These are phyloP conservation scores for Ophiostoma perfectum DNA, from an alignment of 2,329 filamentous ascomycete genomes.

Conservation along the genomic window DNA sequence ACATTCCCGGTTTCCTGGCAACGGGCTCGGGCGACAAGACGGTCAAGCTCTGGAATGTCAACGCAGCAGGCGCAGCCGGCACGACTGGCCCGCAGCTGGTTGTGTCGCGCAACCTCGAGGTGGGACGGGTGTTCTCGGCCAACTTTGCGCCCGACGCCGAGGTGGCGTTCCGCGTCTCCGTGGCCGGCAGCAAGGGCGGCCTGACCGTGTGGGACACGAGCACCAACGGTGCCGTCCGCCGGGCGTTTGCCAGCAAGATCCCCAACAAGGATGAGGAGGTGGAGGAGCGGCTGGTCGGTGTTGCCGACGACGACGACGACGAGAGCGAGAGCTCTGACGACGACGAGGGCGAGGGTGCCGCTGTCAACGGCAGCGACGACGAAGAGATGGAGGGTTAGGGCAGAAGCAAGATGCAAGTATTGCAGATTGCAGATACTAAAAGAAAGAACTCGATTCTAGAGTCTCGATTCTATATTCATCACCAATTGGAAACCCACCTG, in stretches of 20 bases:
- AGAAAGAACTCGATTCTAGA: not conserved
- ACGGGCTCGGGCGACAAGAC: slow-evolving; percentile 92
- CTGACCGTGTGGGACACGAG: slow-evolving; percentile 95
- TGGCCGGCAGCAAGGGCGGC: slow-evolving; percentile 88
- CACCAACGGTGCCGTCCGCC: slow-evolving; percentile 81
- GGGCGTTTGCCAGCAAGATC: slow-evolving; percentile 72
- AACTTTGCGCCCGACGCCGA: slow-evolving; percentile 84
- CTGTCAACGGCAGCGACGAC: slow-evolving; percentile 35
- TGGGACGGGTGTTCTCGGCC: slow-evolving; percentile 90
- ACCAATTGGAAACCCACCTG: not conserved
- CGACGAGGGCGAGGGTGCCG: slow-evolving; percentile 39
- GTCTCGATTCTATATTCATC: not conserved
- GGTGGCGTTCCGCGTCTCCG: slow-evolving; percentile 85
- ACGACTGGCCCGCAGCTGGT: slow-evolving; percentile 73
- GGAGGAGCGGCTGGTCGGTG: slow-evolving; percentile 67
- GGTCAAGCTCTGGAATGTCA: slow-evolving; percentile 95
- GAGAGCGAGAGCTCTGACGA: slow-evolving; percentile 44
- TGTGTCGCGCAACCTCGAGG: slow-evolving; percentile 82
- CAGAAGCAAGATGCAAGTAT: too few species aligned
- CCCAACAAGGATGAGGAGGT: slow-evolving; percentile 51
- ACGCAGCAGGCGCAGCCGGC: slow-evolving; percentile 41
- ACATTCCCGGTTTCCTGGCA: slow-evolving; percentile 86
- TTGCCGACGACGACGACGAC: slow-evolving; percentile 60
- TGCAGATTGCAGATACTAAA: too few species aligned
- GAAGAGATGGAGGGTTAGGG: slow-evolving; percentile 49